Base-by-base conservation (phyloP, 495 filamentous ascomycete genomes). In the Pyrenopolyporus hunteri region DNA sequence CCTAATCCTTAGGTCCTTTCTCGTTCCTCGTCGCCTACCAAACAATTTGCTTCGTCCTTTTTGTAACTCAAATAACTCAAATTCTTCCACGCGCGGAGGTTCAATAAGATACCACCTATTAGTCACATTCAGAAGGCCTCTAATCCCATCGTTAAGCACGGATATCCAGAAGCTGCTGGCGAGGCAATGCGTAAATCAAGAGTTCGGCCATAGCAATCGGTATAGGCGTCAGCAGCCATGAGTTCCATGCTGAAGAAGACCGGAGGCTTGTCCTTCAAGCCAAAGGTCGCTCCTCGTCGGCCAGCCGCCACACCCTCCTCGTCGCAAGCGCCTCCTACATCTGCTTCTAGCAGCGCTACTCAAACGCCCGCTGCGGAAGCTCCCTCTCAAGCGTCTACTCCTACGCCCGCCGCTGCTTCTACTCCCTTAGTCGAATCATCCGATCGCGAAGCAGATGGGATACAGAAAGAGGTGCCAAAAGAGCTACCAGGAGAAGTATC, bases 211-310 rank as follows among this genome's bases (percentile, higher is more conserved):
- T 52, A 65, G 55, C 46, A 43, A 43, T 43, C 39, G 7, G n/a
- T n/a, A n/a, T 55, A 59, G 58, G 54, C 46, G 22, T 57, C 25
- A 40, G 59, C 31, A 61, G 46, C 43, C 57, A 76, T 74, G 65
- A 73, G 67, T 72, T 74, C 67, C 44, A 77, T 81, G 75, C 49
- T 80, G 55, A 79, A 76, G 51, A 78, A 76, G 55, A 78, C 77
- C 46, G 62, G 71, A 48, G 73, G 67, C 59, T 66, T 72, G 61
- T 69, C 63, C 69, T 77, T 79, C 61, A 78, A 76, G 69, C 76
- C 76, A 10, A 77, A 78, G 60, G 67, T 58, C 11, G 64, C 55
- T 36, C 65, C 66, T 54, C 66, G 69, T 26, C 69, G 66, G 32
- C 45, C 65, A 19, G 54, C 31, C 14, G 48, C 33, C 32, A 50